phyloP scores from a whole-genome alignment of 805 yeast genomes.

The Candida sithepensis region DNA sequence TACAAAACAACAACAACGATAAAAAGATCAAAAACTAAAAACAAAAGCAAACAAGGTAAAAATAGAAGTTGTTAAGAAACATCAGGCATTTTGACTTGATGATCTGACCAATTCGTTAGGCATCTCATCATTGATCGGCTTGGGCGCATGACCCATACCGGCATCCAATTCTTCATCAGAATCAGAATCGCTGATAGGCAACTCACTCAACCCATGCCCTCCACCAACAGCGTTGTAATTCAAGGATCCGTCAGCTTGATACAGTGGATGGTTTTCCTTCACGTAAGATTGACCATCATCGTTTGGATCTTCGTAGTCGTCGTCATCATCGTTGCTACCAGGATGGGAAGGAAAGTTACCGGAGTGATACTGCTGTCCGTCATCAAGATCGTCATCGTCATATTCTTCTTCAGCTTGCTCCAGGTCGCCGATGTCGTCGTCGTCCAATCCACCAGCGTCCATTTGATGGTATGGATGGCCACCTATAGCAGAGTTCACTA shows the following conservation, averaged over 20 bases:
- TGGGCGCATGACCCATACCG: constrained; percentile 14
- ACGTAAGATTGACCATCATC: constrained; percentile 78
- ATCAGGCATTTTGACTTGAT: constrained; percentile 2
- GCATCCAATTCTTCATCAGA: constrained; percentile 28
- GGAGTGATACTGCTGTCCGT: constrained; percentile 81
- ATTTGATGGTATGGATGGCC: constrained; percentile 35
- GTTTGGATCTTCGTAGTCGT: constrained; percentile 75
- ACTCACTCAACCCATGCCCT: constrained; percentile 13
- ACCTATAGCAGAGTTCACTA: constrained; percentile 27
- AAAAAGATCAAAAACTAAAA: not conserved
- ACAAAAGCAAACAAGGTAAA: not conserved
- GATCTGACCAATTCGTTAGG: constrained; percentile 12
- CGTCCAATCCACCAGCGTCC: constrained; percentile 34
- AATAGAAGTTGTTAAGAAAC: not conserved
- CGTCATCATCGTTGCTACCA: constrained; percentile 41
- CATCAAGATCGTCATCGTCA: constrained; percentile 45
- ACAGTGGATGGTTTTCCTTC: constrained; percentile 56
- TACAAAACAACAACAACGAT: too few relatives aligned
- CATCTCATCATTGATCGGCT: constrained; percentile 21
- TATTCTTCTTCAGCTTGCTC: constrained; percentile 37
- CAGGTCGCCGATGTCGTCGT: constrained; percentile 60
- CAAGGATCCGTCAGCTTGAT: constrained; percentile 42
- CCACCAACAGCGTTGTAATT: constrained; percentile 18
- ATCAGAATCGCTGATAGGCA: constrained; percentile 23
- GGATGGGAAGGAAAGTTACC: not conserved